These are phyloP conservation scores for Calocybe cyanea DNA, from an alignment of 768 basidiomycete genomes.

Conservation along the genomic window DNA sequence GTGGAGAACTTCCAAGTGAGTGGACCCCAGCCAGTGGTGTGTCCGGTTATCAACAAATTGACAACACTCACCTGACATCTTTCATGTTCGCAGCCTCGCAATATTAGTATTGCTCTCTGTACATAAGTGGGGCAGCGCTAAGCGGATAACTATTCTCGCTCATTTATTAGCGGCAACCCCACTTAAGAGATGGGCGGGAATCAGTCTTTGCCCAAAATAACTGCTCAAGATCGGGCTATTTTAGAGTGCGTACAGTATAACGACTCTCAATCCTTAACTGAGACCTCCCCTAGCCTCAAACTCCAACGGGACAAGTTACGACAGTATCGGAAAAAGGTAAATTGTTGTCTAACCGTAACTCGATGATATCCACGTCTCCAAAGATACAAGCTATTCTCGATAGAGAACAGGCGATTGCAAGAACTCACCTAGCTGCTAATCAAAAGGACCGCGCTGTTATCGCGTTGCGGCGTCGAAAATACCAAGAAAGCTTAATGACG, in stretches of 20 bases:
- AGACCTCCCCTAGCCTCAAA: constrained; percentile 71
- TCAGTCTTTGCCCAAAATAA: constrained; percentile 84
- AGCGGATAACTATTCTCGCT: too few relatives aligned
- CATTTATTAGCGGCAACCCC: neutral
- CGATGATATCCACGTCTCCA: constrained; percentile 1
- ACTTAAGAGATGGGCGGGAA: constrained; percentile 53
- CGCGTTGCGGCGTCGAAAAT: constrained; percentile 88
- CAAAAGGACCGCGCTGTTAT: constrained; percentile 85
- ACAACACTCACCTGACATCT: too few relatives aligned
- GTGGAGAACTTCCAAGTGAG: too few relatives aligned
- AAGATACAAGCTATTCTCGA: constrained; percentile 87
- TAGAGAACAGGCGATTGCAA: constrained; percentile 87
- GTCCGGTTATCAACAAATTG: too few relatives aligned
- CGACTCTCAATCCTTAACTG: constrained; percentile 8
- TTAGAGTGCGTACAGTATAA: constrained; percentile 82
- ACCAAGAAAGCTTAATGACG: constrained; percentile 80
- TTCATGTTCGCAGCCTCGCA: too few relatives aligned
- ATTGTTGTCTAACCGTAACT: neutral
- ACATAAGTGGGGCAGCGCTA: neutral
- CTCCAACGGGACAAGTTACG: constrained; percentile 92
- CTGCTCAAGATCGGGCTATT: constrained; percentile 89
- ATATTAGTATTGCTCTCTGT: neutral
- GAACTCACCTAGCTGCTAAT: constrained; percentile 71
- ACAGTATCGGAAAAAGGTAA: constrained; percentile 92
- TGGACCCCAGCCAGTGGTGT: too few relatives aligned